Evolutionary conservation across 495 filamentous ascomycete species (phyloP), one percentile per base, ranked within the genome.

Genomic region (Pyrenula massariospora): DNA sequence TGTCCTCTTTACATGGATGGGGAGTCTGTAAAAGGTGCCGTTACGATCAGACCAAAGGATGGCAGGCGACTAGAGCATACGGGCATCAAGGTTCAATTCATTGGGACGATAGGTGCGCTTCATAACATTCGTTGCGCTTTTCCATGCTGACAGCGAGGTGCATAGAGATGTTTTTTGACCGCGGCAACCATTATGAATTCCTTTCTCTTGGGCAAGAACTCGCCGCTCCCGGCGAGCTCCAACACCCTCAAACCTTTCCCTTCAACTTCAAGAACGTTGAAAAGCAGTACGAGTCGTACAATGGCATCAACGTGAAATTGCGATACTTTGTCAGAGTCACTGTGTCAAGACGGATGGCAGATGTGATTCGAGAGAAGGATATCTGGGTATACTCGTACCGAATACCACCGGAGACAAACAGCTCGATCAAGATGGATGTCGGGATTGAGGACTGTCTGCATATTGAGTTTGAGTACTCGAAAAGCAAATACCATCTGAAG

Each of bases 201-300:
- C 84, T 97, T 48, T 95, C 89, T 22, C 80, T 97, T 15, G 90
- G 91, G 55, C 93, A 96, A 68, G 93, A 99, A 69, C 82, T 99
- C 24, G 93, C 93, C 10, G 90, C 91, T 21, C 93, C 93, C 1
- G 94, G 93, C 64, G 93, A 99, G 71, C 84, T 99, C 55, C 91
- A 97, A 62, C 93, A 99, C 73, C 94, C 93, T 31, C 94, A 97
- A 73, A 95, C 91, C 48, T 96, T 95, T 76, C 89, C 94, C 57
- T 99, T 99, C 82, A 95, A 96, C 74, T 99, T 99, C 82, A 99
- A 97, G 73, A 97, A 97, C 70, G 88, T 99, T 62, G 93, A 99
- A 79, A 99, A 99, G 76, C 91, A 95, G 69, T 99, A 99, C 77
- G 93, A 99, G 71, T 96, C 91, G 58, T 99, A 99, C 79, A 95